A percentile compares a stretch with the other conserved stretches of the same genome.
Evolutionary conservation across 176 grass and related monocot species (phyloP).

Genomic region (Ananas comosus): DNA sequence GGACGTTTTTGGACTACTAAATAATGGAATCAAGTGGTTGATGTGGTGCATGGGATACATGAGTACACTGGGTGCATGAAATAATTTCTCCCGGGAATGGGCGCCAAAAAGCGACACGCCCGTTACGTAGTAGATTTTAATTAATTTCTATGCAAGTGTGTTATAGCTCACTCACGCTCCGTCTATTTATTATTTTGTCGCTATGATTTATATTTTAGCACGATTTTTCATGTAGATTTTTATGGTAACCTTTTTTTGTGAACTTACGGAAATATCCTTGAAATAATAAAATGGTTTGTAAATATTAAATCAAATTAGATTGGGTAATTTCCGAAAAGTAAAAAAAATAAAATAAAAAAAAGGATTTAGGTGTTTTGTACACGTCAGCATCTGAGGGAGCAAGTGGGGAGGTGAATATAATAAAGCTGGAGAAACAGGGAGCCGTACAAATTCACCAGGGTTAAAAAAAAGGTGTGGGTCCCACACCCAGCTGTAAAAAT

Average conservation of each 20-base stretch:
- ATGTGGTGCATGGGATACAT: too few relatives aligned
- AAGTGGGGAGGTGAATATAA: constrained; percentile 23
- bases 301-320: too few relatives aligned
- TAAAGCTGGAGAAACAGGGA: constrained; percentile 20
- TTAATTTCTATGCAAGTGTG: too few relatives aligned
- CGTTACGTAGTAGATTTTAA: too few relatives aligned
- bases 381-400: constrained; percentile 27
- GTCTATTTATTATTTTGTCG: too few relatives aligned
- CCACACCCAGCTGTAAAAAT: constrained; percentile 16
- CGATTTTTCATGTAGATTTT: neutral
- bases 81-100: too few relatives aligned
- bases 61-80: too few relatives aligned
- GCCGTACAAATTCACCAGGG: constrained; percentile 34
- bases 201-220: too few relatives aligned
- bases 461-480: constrained; percentile 4
- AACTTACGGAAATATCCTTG: constrained; percentile 13
- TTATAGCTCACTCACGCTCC: too few relatives aligned
- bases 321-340: neutral
- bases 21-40: too few relatives aligned
- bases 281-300: neutral
- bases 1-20: too few relatives aligned
- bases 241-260: neutral
- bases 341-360: neutral
- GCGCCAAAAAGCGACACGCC: too few relatives aligned
- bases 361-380: constrained; percentile 37